Base-by-base conservation (phyloP, 306 rosid species). In the Carpinus viminea region DNA sequence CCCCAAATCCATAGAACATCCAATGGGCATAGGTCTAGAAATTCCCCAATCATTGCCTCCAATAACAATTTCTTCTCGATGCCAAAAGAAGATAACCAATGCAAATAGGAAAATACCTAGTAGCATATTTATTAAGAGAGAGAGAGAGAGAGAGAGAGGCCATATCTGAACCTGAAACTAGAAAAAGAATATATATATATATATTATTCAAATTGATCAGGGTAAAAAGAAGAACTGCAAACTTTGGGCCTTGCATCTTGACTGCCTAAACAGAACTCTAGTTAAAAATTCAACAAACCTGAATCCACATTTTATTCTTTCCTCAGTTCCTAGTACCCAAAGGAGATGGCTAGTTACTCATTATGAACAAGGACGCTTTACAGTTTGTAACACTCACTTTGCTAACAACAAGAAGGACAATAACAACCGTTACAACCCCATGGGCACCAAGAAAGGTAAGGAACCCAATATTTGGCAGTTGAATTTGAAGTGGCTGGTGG, bases 361-460 rank as follows among this genome's bases (percentile, higher is more conserved):
- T 68, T 80, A 70, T 28, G 41, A 76, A 71, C 59, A 34, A 28
- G 50, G 70, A 61, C 50, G 55, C 75, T 70, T 68, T 41, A 18
- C 64, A 72, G 60, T 79, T 82, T 72, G 68, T 57, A 69, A 74
- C 83, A 77, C 60, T 68, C 85, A 71, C 62, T 68, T 47, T 76
- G 68, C 83, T 84, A 86, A 68, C 77, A 73, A 41, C 79, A 78
- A 54, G 77, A 47, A 55, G 65, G 72, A 60, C 46, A 31, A 47
- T 57, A 68, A 71, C 20, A 36, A 41, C 45, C 45, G 45, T 41
- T 5, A 28, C 75, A 77, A 72, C 80, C 55, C 68, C 84, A 74
- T 72, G 81, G 17, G 75, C 87, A 74, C 76, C 87, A 74, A 68
- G 82, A 79, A 59, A 83, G 68, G 76, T 74, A 75, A 41, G 78